Evolutionary conservation across 179 eudicot species (phyloP).

Genomic region (Pouteria campechiana): DNA sequence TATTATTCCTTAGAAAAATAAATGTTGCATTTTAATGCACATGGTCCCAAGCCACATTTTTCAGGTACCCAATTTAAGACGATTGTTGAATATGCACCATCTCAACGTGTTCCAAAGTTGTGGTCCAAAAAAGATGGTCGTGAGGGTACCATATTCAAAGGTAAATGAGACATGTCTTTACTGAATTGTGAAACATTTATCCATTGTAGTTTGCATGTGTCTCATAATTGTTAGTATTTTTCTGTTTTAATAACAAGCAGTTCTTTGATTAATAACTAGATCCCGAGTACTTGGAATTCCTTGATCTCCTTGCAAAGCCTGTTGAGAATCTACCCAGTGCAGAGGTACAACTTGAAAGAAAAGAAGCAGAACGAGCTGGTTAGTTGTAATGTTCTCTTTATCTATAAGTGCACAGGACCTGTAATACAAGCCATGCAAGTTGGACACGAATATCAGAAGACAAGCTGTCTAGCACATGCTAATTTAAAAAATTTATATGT

Average conservation of each 20-base stretch:
- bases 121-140: conserved; percentile 86
- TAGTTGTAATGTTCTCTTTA: conserved; percentile 8
- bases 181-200: too few relatives aligned
- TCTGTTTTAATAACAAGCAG: neutral
- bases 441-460: too few relatives aligned
- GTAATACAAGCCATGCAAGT: too few relatives aligned
- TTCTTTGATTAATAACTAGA: conserved; percentile 24
- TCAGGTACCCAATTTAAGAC: conserved; percentile 72
- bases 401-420: neutral
- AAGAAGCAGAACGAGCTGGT: conserved; percentile 92
- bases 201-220: neutral
- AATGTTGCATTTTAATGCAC: too few relatives aligned
- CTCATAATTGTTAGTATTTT: neutral
- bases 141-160: conserved; percentile 79
- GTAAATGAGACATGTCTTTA: too few relatives aligned
- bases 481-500: too few relatives aligned
- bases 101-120: conserved; percentile 75
- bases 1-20: too few relatives aligned
- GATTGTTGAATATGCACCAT: conserved; percentile 87
- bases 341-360: conserved; percentile 86
- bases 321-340: conserved; percentile 97
- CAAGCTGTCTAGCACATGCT: too few relatives aligned
- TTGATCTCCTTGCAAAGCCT: conserved; percentile 68
- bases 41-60: too few relatives aligned
- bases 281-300: conserved; percentile 81